Conservation (phyloP, 768 basidiomycete genomes). For the Tulasnella sp. region DNA sequence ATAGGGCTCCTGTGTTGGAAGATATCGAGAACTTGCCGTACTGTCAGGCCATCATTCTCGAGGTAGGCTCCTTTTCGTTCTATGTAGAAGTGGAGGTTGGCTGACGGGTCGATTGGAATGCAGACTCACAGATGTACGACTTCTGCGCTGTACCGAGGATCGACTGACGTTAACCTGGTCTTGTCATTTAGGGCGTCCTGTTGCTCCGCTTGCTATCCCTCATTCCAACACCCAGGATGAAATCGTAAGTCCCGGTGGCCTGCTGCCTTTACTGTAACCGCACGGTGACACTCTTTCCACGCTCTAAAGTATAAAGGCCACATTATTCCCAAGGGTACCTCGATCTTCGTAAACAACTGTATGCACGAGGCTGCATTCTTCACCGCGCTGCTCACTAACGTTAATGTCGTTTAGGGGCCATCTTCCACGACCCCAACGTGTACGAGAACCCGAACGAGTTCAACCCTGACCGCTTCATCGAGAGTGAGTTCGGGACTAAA, state of each 20-base stretch:
- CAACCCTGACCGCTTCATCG: constrained; percentile 37
- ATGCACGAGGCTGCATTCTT: background rate
- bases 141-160: background rate
- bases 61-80: background rate
- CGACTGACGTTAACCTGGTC: background rate
- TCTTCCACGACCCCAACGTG: constrained; percentile 19
- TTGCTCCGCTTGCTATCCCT: constrained; percentile 17
- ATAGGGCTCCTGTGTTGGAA: constrained; percentile 1
- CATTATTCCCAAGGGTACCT: constrained; percentile 20
- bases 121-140: constrained; percentile 8
- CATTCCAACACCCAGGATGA: constrained; percentile 15
- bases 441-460: constrained; percentile 38
- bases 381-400: background rate
- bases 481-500: constrained; percentile 10
- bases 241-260: background rate
- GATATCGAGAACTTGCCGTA: constrained; percentile 11
- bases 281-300: background rate
- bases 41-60: background rate
- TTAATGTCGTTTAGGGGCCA: constrained; percentile 20
- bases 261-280: background rate
- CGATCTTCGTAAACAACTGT: constrained; percentile 23
- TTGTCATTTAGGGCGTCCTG: background rate
- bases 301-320: constrained; percentile 16
- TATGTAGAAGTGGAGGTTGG: background rate
- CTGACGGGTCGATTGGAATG: background rate